phyloP scores from a whole-genome alignment of 768 basidiomycete genomes.

The Amanita exitialis region DNA sequence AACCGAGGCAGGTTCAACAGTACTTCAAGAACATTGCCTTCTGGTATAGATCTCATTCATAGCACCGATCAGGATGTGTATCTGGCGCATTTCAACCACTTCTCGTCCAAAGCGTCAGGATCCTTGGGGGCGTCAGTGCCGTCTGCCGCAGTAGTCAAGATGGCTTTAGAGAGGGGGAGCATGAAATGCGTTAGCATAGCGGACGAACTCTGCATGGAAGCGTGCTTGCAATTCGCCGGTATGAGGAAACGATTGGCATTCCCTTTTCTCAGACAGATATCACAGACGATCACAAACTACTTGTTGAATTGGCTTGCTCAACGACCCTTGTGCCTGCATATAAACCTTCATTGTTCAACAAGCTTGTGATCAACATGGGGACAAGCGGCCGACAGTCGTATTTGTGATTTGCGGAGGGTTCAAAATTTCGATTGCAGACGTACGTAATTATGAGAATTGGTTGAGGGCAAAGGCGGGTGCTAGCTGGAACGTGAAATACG shows the following conservation, averaged over 20 bases:
- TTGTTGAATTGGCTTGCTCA: slow-evolving; percentile 68
- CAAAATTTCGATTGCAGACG: slow-evolving; percentile 49
- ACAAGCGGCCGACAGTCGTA: slow-evolving; percentile 31
- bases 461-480: slow-evolving; percentile 18
- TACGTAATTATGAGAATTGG: slow-evolving; percentile 34
- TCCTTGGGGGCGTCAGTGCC: slow-evolving; percentile 67
- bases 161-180: slow-evolving; percentile 54
- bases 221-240: slow-evolving; percentile 51
- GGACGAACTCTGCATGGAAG: slow-evolving; percentile 62
- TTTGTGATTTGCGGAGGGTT: slow-evolving; percentile 68
- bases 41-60: slow-evolving; percentile 30
- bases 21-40: slow-evolving; percentile 23
- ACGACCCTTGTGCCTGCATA: slow-evolving; percentile 64
- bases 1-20: slow-evolving; percentile 31
- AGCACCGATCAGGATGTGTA: slow-evolving; percentile 34
- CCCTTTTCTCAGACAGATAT: slow-evolving; percentile 6
- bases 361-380: slow-evolving; percentile 24
- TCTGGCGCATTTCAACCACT: slow-evolving; percentile 44
- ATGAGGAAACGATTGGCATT: slow-evolving; percentile 11
- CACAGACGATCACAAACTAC: slow-evolving; percentile 64
- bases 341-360: slow-evolving; percentile 42
- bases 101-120: slow-evolving; percentile 56
- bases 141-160: slow-evolving; percentile 48
- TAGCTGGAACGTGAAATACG: slow-evolving; percentile 27
- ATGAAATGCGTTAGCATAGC: slow-evolving; percentile 52